Conservation (phyloP, 2,329 filamentous ascomycete species). For the Colletotrichum orchidophilum region DNA sequence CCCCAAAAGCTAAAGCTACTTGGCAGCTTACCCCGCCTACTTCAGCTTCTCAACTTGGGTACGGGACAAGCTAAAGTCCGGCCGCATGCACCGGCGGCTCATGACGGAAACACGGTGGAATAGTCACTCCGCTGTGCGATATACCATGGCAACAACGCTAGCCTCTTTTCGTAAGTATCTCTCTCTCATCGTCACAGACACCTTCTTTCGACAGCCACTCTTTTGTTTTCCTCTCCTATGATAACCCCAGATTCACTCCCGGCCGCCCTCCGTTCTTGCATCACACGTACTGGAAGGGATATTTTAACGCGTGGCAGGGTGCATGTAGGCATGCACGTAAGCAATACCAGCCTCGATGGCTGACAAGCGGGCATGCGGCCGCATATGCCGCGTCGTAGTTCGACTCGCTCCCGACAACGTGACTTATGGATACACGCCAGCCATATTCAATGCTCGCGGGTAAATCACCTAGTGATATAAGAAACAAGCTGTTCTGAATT, state of each 20-base stretch:
- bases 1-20: neutral
- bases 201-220: too few relatives aligned
- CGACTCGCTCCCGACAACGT: neutral
- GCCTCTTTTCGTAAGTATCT: neutral
- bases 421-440: neutral
- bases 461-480: neutral
- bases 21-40: too few relatives aligned
- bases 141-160: neutral
- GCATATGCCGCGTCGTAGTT: neutral
- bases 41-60: neutral
- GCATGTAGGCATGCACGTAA: neutral
- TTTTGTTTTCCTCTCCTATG: too few relatives aligned
- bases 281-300: neutral
- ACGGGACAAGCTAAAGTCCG: neutral
- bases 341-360: neutral
- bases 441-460: neutral
- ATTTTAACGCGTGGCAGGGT: neutral
- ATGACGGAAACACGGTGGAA: neutral
- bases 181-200: too few relatives aligned
- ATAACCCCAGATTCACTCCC: too few relatives aligned
- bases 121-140: neutral
- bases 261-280: too few relatives aligned
- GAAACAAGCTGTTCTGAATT: too few relatives aligned
- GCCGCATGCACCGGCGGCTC: too few relatives aligned
- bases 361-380: neutral